Evolutionary conservation across 129 eudicot species (phyloP).

Genomic region (Centaurea solstitialis): DNA sequence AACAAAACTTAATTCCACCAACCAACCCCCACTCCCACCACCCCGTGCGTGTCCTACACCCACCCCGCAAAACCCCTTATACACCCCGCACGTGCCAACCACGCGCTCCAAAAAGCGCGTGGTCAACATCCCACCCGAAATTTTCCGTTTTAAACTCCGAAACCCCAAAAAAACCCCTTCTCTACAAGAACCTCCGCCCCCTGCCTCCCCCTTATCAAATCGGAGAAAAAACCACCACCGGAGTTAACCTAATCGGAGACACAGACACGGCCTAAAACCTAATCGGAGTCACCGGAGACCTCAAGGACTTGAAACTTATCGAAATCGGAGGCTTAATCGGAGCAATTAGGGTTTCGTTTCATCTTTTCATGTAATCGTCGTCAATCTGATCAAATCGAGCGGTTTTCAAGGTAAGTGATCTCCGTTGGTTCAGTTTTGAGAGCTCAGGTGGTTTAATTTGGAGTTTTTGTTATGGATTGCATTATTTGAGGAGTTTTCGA

Average conservation of each 20-base stretch:
- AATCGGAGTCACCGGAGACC: slow-evolving; percentile 28
- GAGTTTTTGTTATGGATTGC: slow-evolving; percentile 16
- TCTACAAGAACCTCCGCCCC: slow-evolving; percentile 51
- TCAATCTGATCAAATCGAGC: slow-evolving; percentile 35
- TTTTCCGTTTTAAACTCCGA: slow-evolving; percentile 32
- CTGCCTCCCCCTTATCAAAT: slow-evolving; percentile 24
- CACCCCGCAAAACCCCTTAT: not conserved
- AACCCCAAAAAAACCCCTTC: slow-evolving; percentile 34
- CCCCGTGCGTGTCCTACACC: slow-evolving; percentile 26
- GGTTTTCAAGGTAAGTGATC: slow-evolving; percentile 36
- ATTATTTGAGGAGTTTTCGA: slow-evolving; percentile 17
- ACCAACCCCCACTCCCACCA: slow-evolving; percentile 13
- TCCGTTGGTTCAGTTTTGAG: not conserved
- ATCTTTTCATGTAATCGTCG: slow-evolving; percentile 6
- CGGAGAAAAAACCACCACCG: slow-evolving; percentile 9
- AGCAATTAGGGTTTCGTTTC: slow-evolving; percentile 53
- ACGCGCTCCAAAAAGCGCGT: slow-evolving; percentile 23
- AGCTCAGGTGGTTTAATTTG: slow-evolving; percentile 3
- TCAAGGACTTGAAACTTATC: not conserved
- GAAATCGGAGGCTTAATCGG: slow-evolving; percentile 1
- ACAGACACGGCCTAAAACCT: slow-evolving; percentile 19
- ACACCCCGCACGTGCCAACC: not conserved
- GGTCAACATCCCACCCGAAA: slow-evolving; percentile 7
- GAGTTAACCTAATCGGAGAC: not conserved
- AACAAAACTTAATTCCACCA: slow-evolving; percentile 2